Evolutionary conservation across 257 asterid species (phyloP), one percentile per base, ranked within the genome.

Genomic region (Solanum appendiculatum): DNA sequence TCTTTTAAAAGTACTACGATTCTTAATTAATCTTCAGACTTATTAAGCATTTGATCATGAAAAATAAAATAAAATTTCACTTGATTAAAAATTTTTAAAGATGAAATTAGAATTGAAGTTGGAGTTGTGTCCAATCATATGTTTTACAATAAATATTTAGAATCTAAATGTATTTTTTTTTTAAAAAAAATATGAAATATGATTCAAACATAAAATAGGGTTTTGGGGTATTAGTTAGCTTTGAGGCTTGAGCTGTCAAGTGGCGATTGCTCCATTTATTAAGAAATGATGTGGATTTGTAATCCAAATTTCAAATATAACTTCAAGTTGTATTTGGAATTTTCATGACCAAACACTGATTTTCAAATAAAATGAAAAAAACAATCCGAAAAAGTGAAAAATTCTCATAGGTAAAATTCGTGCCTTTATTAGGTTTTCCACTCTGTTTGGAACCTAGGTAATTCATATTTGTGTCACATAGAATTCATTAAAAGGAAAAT

Each of bases 311-410:
- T 5, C 20, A 2, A 54, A 54, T 20, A 54, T 4, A 54, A 20
- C 1, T 20, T 56, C 64, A 56, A 7, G 64, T 54, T 54, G 7
- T 20, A 3, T 21, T 54, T 20, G 64, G 20, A 54, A 2, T 7
- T 54, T 20, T 20, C 20, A 56, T 56, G 25, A 20, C 11, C 12
- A 20, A 20, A 56, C 25, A 20, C 0, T 21, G 25, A 20, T 2
- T 56, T 56, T 54, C 1, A 20, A 20, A 56, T 56, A 20, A 56
- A 56, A 21, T 56, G 11, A 56, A 0, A 20, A 7, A 0, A 1
- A 2, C 0, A 0, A 6, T 39, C 20, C 0, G 4, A 54, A 54
- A 54, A 54, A 18, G 5, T 5, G 25, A 1, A 18, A 54, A 18
- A 6, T 0, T 18, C 6, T 56, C 0, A 20, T 56, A 54, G 63